Evolutionary conservation across 805 yeast genomes (phyloP).

Genomic region (Candida andamanensis): DNA sequence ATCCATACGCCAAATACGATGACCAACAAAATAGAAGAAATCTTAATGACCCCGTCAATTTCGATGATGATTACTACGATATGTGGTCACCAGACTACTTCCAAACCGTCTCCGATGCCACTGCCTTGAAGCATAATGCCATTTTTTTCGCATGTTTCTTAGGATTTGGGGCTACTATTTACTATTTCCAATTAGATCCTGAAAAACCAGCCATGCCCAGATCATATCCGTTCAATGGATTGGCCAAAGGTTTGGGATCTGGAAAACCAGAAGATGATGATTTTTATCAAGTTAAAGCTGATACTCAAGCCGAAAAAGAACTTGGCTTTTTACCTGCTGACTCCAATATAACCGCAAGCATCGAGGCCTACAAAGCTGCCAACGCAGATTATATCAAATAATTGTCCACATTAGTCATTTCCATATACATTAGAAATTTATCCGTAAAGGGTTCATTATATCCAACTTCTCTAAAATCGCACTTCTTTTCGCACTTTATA

Average conservation of each 20-base stretch:
- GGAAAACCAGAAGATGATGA: constrained; percentile 40
- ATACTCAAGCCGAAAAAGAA: constrained; percentile 32
- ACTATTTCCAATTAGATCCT: constrained; percentile 47
- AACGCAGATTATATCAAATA: constrained; percentile 34
- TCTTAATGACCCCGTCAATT: constrained; percentile 64
- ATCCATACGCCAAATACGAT: constrained; percentile 70
- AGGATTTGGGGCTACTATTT: constrained; percentile 41
- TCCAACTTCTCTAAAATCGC: neutral
- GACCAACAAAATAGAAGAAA: constrained; percentile 80
- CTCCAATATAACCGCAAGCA: constrained; percentile 20
- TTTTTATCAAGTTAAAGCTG: constrained; percentile 40
- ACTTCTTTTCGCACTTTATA: neutral
- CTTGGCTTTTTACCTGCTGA: constrained; percentile 33
- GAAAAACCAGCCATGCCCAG: constrained; percentile 74
- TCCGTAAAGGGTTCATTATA: too few species aligned
- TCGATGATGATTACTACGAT: constrained; percentile 68
- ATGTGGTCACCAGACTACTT: constrained; percentile 84
- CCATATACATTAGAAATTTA: neutral
- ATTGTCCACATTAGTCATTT: constrained; percentile 4
- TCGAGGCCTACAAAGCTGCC: constrained; percentile 27
- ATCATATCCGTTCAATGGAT: constrained; percentile 69
- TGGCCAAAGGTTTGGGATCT: constrained; percentile 72
- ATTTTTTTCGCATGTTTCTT: constrained; percentile 39
- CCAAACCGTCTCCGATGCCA: constrained; percentile 52
- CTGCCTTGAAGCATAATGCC: constrained; percentile 57